These are phyloP conservation scores for Sarocladium oryzae DNA, from an alignment of 2,329 filamentous ascomycete genomes.

Conservation along the genomic window DNA sequence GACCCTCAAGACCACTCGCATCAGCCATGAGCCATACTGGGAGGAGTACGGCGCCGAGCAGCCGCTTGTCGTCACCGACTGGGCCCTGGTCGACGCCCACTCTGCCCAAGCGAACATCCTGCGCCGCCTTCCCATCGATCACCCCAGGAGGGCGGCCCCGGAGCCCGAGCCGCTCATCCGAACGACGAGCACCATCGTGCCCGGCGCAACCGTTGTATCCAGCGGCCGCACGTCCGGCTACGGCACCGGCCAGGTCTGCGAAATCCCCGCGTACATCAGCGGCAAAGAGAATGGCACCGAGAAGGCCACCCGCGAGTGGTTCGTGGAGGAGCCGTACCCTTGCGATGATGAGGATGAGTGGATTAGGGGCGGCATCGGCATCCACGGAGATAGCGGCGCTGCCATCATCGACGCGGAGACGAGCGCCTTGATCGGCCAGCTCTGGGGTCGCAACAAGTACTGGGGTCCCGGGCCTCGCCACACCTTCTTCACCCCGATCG, in stretches of 20 bases:
- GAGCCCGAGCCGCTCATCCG: conserved; percentile 26
- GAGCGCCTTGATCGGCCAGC: conserved; percentile 32
- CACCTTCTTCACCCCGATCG: conserved; percentile 37
- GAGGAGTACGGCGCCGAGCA: conserved; percentile 32
- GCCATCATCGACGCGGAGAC: conserved; percentile 35
- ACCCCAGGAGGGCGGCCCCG: conserved; percentile 17
- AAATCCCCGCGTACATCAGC: conserved; percentile 36
- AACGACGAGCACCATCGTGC: conserved; percentile 23
- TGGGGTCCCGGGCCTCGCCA: conserved; percentile 33
- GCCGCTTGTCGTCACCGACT: conserved; percentile 37
- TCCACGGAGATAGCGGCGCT: conserved; percentile 38
- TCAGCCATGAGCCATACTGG: conserved; percentile 39
- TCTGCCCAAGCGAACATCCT: conserved; percentile 33
- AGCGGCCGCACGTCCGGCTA: conserved; percentile 38
- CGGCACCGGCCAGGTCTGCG: conserved; percentile 34
- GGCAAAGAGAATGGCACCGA: conserved; percentile 32
- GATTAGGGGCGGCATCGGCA: conserved; percentile 39
- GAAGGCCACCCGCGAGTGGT: conserved; percentile 39
- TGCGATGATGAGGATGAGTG: conserved; percentile 35
- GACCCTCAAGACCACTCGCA: conserved; percentile 34
- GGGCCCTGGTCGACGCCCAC: conserved; percentile 32
- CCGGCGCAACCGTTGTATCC: conserved; percentile 30
- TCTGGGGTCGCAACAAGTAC: conserved; percentile 39
- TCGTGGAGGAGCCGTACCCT: conserved; percentile 32
- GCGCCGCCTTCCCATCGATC: conserved; percentile 28